These are phyloP conservation scores for Persicaria maculosa DNA, from an alignment of 148 eudicot species.

Conservation along the genomic window DNA sequence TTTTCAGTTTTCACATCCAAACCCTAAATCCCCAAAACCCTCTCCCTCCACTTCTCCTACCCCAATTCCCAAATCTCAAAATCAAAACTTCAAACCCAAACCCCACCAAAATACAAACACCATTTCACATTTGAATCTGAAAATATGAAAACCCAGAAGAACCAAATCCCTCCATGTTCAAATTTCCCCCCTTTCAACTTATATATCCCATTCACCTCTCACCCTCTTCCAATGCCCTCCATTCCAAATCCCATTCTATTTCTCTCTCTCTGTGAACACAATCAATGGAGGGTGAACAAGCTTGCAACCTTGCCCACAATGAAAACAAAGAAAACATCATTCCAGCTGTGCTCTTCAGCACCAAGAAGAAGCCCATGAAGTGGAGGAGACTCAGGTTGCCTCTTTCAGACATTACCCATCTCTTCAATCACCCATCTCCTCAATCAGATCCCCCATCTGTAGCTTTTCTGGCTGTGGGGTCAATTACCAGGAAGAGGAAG, in stretches of 20 bases:
- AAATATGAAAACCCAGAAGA: not conserved
- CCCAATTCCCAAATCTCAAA: not conserved
- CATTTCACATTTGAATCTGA: not conserved
- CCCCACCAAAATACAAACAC: not conserved
- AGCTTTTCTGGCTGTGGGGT: not conserved
- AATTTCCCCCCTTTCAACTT: not conserved
- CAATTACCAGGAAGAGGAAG: not conserved
- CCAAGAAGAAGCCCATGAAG: not conserved
- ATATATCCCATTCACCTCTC: not conserved
- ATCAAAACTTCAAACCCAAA: not conserved
- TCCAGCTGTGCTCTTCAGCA: not conserved
- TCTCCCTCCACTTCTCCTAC: not conserved
- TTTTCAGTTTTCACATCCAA: not conserved
- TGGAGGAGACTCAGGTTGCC: not conserved
- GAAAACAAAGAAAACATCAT: constrained; percentile 5
- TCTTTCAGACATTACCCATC: not conserved
- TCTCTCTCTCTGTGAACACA: not conserved
- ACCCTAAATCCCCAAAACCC: not conserved
- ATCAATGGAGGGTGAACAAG: not conserved
- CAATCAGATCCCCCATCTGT: not conserved
- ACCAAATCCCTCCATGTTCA: not conserved
- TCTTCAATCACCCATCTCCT: not conserved
- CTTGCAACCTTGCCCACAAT: not conserved
- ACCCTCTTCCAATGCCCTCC: not conserved
- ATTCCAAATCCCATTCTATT: not conserved